Conservation (phyloP, 192 early-diverging fungal genomes). For the Linnemannia exigua region DNA sequence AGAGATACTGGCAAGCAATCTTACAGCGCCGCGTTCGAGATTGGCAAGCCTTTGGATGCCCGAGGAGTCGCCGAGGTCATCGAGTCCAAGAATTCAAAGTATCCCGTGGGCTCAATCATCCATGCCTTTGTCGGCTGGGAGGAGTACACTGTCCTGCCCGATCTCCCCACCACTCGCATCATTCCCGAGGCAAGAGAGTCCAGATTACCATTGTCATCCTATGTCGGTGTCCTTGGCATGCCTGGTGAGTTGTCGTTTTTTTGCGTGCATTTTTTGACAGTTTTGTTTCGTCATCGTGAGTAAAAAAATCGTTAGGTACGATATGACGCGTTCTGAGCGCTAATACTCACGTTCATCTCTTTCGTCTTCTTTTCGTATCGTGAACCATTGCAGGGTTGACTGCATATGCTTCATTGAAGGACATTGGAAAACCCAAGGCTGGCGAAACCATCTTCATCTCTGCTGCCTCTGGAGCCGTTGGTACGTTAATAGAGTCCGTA, state of each 20-base stretch:
- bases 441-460: constrained; percentile 87
- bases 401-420: constrained; percentile 59
- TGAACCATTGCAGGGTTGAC: constrained; percentile 19
- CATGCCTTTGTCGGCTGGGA: constrained; percentile 73
- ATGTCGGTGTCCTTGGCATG: constrained; percentile 74
- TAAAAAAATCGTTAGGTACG: background rate
- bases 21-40: constrained; percentile 32
- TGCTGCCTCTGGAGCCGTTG: constrained; percentile 89
- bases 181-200: constrained; percentile 59
- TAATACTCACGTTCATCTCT: background rate
- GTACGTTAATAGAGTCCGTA: constrained; percentile 32
- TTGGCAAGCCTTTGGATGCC: constrained; percentile 77
- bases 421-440: constrained; percentile 80
- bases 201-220: constrained; percentile 69
- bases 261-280: background rate
- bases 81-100: constrained; percentile 74
- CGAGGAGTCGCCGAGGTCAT: constrained; percentile 78
- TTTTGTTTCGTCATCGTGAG: background rate
- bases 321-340: background rate
- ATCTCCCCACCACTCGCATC: constrained; percentile 37
- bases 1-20: constrained; percentile 52
- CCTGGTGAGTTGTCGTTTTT: constrained; percentile 3
- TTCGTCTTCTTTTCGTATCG: background rate
- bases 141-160: constrained; percentile 67
- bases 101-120: constrained; percentile 76